These are phyloP conservation scores for Ophiorrhiza pumila DNA, from an alignment of 257 asterid genomes.

Conservation along the genomic window DNA sequence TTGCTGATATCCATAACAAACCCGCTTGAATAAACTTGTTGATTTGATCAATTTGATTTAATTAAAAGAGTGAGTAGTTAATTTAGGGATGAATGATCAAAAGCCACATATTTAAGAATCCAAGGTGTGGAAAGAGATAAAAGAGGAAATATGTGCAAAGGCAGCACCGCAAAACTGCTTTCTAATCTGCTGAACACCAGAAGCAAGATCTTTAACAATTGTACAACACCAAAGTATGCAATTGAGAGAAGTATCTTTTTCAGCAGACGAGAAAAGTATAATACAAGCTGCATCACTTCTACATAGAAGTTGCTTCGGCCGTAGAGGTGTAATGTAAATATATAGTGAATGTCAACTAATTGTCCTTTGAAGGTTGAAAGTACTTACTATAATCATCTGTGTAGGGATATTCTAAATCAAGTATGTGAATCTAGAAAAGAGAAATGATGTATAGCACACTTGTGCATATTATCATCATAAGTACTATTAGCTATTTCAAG, in stretches of 20 bases:
- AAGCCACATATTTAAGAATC: no score
- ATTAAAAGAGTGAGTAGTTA: no score
- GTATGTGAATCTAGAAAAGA: background rate
- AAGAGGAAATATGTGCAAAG: background rate
- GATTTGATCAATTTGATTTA: no score
- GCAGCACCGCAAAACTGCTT: background rate
- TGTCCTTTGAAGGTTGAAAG: background rate
- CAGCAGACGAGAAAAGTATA: background rate
- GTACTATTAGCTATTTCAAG: background rate
- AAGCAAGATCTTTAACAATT: background rate
- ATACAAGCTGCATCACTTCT: no score
- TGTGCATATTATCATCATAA: background rate
- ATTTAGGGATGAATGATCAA: no score
- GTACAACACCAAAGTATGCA: background rate
- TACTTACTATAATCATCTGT: background rate
- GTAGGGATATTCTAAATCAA: background rate
- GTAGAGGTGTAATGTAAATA: no score
- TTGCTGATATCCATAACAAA: no score
- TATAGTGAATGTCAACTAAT: background rate
- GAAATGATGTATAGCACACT: background rate
- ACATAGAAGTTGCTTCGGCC: background rate
- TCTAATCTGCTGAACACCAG: background rate
- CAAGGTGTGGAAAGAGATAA: background rate
- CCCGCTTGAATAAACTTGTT: no score
- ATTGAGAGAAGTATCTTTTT: background rate